These are phyloP conservation scores for Dichomitus squalens DNA, from an alignment of 1,284 basidiomycete genomes.

Conservation along the genomic window DNA sequence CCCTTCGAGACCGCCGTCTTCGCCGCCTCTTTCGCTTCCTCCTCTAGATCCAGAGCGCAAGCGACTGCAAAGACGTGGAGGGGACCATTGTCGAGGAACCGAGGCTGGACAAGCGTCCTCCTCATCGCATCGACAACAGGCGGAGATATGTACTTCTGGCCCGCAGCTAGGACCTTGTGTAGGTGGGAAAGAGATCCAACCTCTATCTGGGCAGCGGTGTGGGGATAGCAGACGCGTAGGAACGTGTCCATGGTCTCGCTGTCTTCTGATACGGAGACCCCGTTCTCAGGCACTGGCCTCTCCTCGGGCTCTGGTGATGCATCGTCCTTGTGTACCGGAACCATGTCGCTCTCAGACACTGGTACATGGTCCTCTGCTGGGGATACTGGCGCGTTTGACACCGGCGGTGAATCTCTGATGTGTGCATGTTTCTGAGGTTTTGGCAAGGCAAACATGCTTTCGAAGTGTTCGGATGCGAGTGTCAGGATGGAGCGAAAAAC, in stretches of 20 bases:
- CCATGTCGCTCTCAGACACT: too few species aligned
- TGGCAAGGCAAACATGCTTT: conserved; percentile 20
- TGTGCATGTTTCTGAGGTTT: conserved; percentile 3
- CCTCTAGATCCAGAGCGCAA: conserved; percentile 8
- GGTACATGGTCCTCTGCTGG: background rate
- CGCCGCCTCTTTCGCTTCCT: conserved; percentile 5
- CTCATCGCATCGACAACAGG: background rate
- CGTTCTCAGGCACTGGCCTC: too few species aligned
- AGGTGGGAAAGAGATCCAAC: conserved; percentile 15
- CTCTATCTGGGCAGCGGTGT: background rate
- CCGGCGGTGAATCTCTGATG: background rate
- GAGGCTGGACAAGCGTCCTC: background rate
- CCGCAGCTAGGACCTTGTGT: conserved; percentile 32
- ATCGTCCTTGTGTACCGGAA: too few species aligned
- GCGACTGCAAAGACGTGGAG: conserved; percentile 38
- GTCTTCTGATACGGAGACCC: conserved; percentile 19
- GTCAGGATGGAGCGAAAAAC: conserved; percentile 19
- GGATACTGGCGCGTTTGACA: background rate
- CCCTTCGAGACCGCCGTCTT: background rate
- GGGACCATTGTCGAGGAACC: conserved; percentile 33
- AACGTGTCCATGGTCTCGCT: conserved; percentile 15
- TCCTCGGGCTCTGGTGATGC: too few species aligned
- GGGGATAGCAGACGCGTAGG: conserved; percentile 19
- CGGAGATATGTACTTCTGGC: conserved; percentile 34
- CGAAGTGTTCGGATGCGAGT: conserved; percentile 20